Evolutionary conservation across 768 basidiomycete genomes (phyloP).

Genomic region (Harrya chromipes): DNA sequence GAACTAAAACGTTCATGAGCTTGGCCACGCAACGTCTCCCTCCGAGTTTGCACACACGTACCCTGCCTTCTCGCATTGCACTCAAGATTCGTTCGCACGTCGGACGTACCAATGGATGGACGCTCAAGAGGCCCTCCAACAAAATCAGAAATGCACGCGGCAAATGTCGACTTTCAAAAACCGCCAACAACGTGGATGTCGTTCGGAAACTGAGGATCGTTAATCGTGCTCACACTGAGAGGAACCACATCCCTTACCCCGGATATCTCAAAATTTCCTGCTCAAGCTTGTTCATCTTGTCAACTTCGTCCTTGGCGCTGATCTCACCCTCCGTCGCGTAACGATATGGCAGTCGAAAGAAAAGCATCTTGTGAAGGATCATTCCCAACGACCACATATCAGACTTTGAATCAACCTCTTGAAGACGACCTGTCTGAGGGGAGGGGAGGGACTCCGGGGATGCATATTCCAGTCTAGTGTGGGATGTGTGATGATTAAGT

Average conservation of each 20-base stretch:
- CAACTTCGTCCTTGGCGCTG: conserved; percentile 47
- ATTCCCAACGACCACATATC: conserved; percentile 99
- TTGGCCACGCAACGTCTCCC: neutral
- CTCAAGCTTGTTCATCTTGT: conserved; percentile 69
- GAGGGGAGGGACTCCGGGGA: conserved; percentile 85
- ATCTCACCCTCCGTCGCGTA: conserved; percentile 63
- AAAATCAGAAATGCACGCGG: conserved; percentile 69
- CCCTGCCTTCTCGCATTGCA: conserved; percentile 70
- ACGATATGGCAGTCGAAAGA: conserved; percentile 84
- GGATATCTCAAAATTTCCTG: conserved; percentile 69
- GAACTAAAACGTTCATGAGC: conserved; percentile 23
- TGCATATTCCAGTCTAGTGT: conserved; percentile 72
- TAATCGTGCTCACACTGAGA: conserved; percentile 3
- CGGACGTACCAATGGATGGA: conserved; percentile 59
- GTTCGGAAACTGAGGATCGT: conserved; percentile 46
- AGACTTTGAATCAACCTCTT: conserved; percentile 78
- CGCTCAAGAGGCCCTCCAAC: conserved; percentile 67
- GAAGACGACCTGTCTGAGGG: conserved; percentile 58
- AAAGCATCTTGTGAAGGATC: conserved; percentile 91
- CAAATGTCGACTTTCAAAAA: conserved; percentile 69
- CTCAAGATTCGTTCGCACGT: conserved; percentile 67
- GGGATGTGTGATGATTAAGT: neutral
- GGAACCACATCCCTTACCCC: conserved; percentile 47
- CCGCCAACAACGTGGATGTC: conserved; percentile 44
- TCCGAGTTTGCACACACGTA: conserved; percentile 34